Conservation (phyloP, 1,139 yeast genomes). For the Yamadazyma jaroonii region DNA sequence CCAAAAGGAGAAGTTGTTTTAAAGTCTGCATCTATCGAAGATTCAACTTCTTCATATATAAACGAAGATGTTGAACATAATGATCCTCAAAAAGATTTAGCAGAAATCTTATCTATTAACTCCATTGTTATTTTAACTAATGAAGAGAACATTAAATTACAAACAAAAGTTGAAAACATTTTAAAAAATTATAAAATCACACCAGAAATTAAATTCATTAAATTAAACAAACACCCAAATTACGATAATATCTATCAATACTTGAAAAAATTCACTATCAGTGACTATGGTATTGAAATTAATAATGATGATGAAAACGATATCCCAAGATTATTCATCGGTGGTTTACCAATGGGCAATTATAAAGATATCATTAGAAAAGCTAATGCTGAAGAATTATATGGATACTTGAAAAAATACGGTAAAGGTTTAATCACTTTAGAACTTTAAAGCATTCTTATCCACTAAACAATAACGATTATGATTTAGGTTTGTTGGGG, state of each 20-base stretch:
- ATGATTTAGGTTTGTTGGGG: neutral
- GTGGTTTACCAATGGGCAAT: constrained; percentile 30
- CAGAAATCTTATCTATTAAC: constrained; percentile 29
- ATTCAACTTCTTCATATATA: neutral
- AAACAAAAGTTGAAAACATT: constrained; percentile 20
- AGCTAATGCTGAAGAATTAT: constrained; percentile 19
- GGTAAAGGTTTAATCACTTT: constrained; percentile 27
- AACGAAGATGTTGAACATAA: constrained; percentile 1
- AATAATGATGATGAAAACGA: constrained; percentile 5
- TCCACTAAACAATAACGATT: neutral
- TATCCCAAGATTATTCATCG: constrained; percentile 32
- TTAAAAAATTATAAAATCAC: constrained; percentile 22
- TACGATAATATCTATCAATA: constrained; percentile 22
- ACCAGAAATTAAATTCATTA: constrained; percentile 32
- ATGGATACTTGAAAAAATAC: constrained; percentile 18
- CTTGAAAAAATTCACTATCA: constrained; percentile 18
- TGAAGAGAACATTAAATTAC: constrained; percentile 17
- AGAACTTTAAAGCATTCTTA: constrained; percentile 8
- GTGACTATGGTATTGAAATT: constrained; percentile 6
- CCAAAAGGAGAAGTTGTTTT: neutral
- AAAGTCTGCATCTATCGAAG: neutral
- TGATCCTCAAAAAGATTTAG: constrained; percentile 20
- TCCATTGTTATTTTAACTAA: constrained; percentile 24
- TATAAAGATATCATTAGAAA: constrained; percentile 22
- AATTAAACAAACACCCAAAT: constrained; percentile 32